Base-by-base conservation (phyloP, 306 rosid genomes). In the Vigna angularis region DNA sequence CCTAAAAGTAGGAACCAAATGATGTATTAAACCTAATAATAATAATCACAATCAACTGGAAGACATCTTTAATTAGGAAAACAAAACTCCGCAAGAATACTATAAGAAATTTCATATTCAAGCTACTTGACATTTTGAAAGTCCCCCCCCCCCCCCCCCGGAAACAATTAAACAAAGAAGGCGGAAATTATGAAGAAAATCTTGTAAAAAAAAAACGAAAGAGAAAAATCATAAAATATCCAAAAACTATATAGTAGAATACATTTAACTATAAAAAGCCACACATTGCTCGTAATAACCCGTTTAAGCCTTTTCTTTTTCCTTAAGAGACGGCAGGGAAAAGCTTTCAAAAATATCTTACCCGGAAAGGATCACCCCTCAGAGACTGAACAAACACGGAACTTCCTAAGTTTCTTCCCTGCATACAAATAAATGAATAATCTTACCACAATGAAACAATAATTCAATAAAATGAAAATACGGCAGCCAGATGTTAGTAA, bases 341-440 rank as follows among this genome's bases (percentile, higher is more conserved):
- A 72, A 80, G 78, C 81, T 53, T 57, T 57, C 74, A 20, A 63
- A 67, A 28, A 30, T 30, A 88, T 79, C 93, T 84, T 84, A 92
- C 96, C 80, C 91, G 83, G 81, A 87, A 88, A 72, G 96, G 97
- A 89, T 92, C 96, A n/a, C 92, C 96, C 86, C 97, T 90, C 90
- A 92, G 79, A 86, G 97, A 92, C 83, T 89, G 93, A 79, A 92
- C 97, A 85, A 84, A 92, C 92, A 92, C 89, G 63, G 92, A 87
- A 80, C 86, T 87, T 70, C 90, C 90, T 22, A 79, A 78, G 73
- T 83, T 83, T 83, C 87, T 88, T 56, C 88, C 96, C 97, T 90
- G 91, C 90, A 81, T 7, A 79, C 45, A 59, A 81, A 80, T 70
- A 66, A 61, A 70, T 13, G 44, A 55, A 16, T 47, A 49, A 61